These are phyloP conservation scores for Penicillium sp. DNA, from an alignment of 2,329 filamentous ascomycete genomes.

Conservation along the genomic window DNA sequence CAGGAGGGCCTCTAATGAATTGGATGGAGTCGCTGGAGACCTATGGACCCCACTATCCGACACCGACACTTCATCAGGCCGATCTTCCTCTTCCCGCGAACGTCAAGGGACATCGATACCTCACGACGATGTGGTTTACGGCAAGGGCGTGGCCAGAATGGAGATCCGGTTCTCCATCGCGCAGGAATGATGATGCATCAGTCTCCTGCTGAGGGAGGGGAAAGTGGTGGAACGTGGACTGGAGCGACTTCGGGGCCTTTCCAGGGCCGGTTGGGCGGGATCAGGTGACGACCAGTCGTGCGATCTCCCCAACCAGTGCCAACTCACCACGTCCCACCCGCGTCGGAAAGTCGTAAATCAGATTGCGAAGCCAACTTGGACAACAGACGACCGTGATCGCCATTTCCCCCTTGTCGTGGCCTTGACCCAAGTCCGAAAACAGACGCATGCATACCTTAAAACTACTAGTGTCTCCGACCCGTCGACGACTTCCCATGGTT, in stretches of 20 bases:
- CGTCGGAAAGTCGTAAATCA: constrained; percentile 8
- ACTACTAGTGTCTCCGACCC: background rate
- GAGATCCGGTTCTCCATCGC: constrained; percentile 15
- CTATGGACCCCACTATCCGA: constrained; percentile 29
- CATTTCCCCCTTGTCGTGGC: constrained; percentile 3
- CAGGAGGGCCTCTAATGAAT: constrained; percentile 11
- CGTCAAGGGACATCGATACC: constrained; percentile 7
- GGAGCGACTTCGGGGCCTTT: background rate
- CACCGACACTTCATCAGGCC: constrained; percentile 31
- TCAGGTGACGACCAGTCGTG: constrained; percentile 18
- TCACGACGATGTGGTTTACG: constrained; percentile 8
- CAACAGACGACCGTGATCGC: background rate
- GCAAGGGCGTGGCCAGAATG: constrained; percentile 24
- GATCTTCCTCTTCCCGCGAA: constrained; percentile 14
- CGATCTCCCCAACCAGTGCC: constrained; percentile 19
- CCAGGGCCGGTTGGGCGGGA: background rate
- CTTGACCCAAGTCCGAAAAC: constrained; percentile 12
- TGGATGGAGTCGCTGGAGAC: constrained; percentile 18
- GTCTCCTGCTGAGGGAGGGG: constrained; percentile 5
- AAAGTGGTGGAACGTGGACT: constrained; percentile 15
- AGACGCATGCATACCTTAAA: constrained; percentile 21
- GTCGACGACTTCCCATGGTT: constrained; percentile 4
- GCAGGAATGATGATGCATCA: constrained; percentile 14
- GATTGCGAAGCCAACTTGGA: constrained; percentile 7
- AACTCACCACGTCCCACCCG: constrained; percentile 12